Evolutionary conservation across 139 green algal genomes (phyloP), one percentile per base, ranked within the genome.

Genomic region (Auxenochlorella pyrenoidosa): DNA sequence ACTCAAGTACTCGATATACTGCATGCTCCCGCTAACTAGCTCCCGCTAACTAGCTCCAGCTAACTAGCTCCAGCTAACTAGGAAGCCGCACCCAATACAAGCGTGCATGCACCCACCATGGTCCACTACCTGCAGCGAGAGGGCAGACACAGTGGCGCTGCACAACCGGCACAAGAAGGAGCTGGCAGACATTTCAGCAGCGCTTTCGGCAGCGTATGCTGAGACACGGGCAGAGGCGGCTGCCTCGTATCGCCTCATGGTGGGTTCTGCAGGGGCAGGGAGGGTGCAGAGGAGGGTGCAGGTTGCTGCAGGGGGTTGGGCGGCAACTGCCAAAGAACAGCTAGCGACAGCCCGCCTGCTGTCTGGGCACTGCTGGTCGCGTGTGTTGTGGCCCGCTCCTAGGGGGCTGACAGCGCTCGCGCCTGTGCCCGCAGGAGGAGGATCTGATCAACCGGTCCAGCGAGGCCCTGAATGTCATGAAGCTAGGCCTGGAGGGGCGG

Each of bases 381-480:
- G 47, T 12, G 6, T 58, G 47, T 12, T n/a, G n/a, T n/a, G n/a
- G n/a, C n/a, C n/a, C n/a, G n/a, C n/a, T n/a, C n/a, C n/a, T n/a
- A n/a, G n/a, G n/a, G n/a, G n/a, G n/a, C n/a, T n/a, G n/a, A n/a
- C n/a, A n/a, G n/a, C n/a, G n/a, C n/a, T n/a, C n/a, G n/a, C n/a
- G n/a, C n/a, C n/a, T n/a, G n/a, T 26, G 38, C 72, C 1, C 21
- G 78, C 79, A 85, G 80, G 66, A 86, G 44, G 82, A 86, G 82
- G 82, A 79, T 66, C 59, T 86, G 82, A 43, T 44, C 66, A 86
- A 79, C 82, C 43, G 34, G 10, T 47, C 82, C 5, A 68, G 34
- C 65, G 96, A 98, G 92, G 96, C 97, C 87, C 97, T 97, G 92
- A 98, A 98, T 88, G 95, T 98, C 77, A 91, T 97, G 41, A 98